Conservation (phyloP, 345 rosid species). For the Gossypium anomalum region DNA sequence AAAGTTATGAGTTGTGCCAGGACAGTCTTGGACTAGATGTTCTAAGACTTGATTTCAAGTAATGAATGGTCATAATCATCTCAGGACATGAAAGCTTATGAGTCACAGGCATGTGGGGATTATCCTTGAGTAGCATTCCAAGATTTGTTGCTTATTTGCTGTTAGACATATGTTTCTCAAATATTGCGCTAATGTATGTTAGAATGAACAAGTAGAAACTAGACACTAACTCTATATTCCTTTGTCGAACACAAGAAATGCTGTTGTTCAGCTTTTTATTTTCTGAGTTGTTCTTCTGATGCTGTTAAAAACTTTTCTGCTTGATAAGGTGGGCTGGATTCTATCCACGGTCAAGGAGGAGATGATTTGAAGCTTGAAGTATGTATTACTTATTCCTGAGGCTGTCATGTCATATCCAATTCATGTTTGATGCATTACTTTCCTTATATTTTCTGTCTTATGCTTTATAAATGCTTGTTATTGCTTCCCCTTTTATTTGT, state of each 20-base stretch:
- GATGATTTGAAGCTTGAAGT: conserved; percentile 64
- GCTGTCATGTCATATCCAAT: neutral
- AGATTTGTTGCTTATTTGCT: neutral
- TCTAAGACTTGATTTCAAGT: neutral
- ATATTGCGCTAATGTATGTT: neutral
- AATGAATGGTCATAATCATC: neutral
- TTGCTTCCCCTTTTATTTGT: neutral
- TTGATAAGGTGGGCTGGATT: conserved; percentile 53
- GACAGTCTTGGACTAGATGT: neutral
- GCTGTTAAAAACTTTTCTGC: conserved; percentile 10
- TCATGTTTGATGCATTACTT: conserved; percentile 4
- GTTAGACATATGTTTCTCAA: neutral
- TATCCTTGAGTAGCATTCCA: neutral
- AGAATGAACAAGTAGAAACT: neutral
- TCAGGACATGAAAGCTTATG: neutral
- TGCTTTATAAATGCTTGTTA: neutral
- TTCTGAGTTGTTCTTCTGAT: conserved; percentile 10
- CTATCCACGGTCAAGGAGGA: conserved; percentile 30
- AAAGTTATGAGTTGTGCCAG: neutral
- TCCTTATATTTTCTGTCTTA: neutral
- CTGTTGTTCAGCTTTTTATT: neutral
- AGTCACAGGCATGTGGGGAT: neutral
- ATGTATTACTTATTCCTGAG: conserved; percentile 32
- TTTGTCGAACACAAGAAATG: neutral
- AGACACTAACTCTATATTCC: neutral